Conservation (phyloP, 805 yeast species). For the Suhomyces sp. region DNA sequence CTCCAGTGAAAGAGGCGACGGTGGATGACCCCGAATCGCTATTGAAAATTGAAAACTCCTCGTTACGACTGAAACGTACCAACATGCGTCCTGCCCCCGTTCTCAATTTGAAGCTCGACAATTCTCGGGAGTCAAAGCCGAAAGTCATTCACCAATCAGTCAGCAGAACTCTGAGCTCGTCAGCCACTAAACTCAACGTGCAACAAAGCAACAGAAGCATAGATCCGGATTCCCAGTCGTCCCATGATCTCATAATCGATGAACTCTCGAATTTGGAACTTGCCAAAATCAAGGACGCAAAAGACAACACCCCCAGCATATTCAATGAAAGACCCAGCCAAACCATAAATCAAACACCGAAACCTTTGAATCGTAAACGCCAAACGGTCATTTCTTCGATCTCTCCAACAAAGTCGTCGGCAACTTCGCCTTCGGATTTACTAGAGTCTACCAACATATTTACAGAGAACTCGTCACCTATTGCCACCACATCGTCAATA, state of each 20-base stretch:
- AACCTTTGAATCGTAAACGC: constrained; percentile 22
- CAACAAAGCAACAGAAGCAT: constrained; percentile 18
- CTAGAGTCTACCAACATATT: not conserved
- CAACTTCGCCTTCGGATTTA: constrained; percentile 11
- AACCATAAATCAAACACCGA: constrained; percentile 2
- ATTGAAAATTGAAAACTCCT: constrained; percentile 2
- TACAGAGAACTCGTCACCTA: constrained; percentile 23
- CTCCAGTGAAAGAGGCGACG: constrained; percentile 8
- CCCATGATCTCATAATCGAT: constrained; percentile 22
- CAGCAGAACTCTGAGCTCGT: not conserved
- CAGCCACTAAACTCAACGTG: constrained; percentile 7
- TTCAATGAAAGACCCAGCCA: not conserved
- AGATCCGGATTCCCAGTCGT: constrained; percentile 23
- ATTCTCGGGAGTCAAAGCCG: not conserved
- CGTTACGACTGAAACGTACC: constrained; percentile 17
- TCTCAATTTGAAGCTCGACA: constrained; percentile 15
- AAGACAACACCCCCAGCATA: constrained; percentile 1
- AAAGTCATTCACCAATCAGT: constrained; percentile 1
- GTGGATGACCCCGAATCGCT: not conserved
- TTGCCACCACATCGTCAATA: constrained; percentile 32
- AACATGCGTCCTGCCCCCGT: constrained; percentile 33
- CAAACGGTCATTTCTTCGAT: constrained; percentile 43
- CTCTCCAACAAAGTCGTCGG: constrained; percentile 37
- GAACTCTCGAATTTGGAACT: constrained; percentile 24
- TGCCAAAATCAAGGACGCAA: constrained; percentile 4